phyloP scores from a whole-genome alignment of 2,329 filamentous ascomycete species.

The Ceratocystis papillata region DNA sequence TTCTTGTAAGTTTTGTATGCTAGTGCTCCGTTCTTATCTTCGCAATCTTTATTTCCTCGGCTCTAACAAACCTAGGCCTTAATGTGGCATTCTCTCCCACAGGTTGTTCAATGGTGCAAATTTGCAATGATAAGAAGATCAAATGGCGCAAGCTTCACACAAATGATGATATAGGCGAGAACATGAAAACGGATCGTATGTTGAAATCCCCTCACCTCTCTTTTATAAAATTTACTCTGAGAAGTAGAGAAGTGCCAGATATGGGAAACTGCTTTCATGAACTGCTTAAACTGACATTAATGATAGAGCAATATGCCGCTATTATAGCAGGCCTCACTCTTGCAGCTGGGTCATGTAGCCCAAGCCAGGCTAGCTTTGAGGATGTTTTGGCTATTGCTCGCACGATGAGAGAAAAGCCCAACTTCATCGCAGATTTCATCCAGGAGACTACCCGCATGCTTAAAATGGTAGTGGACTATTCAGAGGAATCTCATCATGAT shows the following conservation, averaged over 20 bases:
- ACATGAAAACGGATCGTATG: constrained; percentile 22
- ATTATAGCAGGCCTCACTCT: constrained; percentile 52
- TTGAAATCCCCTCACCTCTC: background rate
- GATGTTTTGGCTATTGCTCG: constrained; percentile 62
- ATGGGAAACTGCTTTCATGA: background rate
- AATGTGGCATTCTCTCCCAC: constrained; percentile 53
- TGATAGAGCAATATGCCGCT: constrained; percentile 43
- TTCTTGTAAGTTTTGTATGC: constrained; percentile 42
- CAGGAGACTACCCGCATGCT: constrained; percentile 58
- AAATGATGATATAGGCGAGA: constrained; percentile 37
- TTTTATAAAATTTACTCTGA: no score
- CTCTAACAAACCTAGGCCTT: constrained; percentile 35
- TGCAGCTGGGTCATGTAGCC: constrained; percentile 38
- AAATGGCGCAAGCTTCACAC: constrained; percentile 49
- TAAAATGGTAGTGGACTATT: constrained; percentile 69
- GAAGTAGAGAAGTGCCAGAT: no score
- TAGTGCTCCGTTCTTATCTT: background rate
- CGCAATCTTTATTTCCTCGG: background rate
- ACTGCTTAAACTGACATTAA: constrained; percentile 1
- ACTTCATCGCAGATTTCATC: constrained; percentile 51
- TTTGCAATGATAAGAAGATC: constrained; percentile 48
- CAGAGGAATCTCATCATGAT: constrained; percentile 61
- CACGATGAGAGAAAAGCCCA: constrained; percentile 35
- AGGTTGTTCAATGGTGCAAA: constrained; percentile 46
- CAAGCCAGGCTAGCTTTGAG: constrained; percentile 47